Base-by-base conservation (phyloP, 2,329 filamentous ascomycete genomes). In the Stenocarpella maydis region DNA sequence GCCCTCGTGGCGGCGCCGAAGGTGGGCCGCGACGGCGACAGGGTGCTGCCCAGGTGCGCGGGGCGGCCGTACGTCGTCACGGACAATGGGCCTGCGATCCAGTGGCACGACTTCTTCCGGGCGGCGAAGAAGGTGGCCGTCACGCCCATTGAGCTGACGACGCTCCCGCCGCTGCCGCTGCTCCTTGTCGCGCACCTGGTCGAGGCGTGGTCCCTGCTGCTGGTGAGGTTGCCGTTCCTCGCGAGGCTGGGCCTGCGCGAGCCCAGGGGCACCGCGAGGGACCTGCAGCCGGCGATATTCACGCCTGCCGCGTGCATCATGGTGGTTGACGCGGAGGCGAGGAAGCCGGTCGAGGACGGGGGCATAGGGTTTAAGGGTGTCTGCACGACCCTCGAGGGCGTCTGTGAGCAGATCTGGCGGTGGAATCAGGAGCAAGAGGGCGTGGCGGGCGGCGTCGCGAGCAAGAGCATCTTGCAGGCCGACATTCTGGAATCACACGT, bases 31-130 rank as follows among this genome's bases (percentile, higher is more conserved):
- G 31, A 9, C 31, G 31, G 80, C 53, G 76, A 71, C 9, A 4
- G 24, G 34, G 72, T 72, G 67, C 75, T 76, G 76, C 82, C 74
- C 15, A 61, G 53, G 50, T 80, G 79, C 63, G 80, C 81, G 12
- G 86, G 85, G 34, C 79, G 83, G 43, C 80, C 85, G 17, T 88
- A 85, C 73, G 75, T 81, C 47, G 80, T 89, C 26, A 86, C 84
- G 3, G 86, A 88, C 60, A 79, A 78, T 0, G 85, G 84, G 34
- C 81, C 83, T 5, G 80, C 85, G 39, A 75, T 80, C 8, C 71
- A 77, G 8, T 84, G 80, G 69, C 69, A 71, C 15, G 82, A 85
- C 70, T 67, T 83, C 5, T 84, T 84, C 66, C 72, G 55, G 6
- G 74, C 82, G 0, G 73, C 81, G 19, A 60, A 71, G 24, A 54